Percentiles rank a stretch among this genome's conserved stretches.
Conservation (phyloP, 108 stramenopile species). For the Skeletonema marinoi region DNA sequence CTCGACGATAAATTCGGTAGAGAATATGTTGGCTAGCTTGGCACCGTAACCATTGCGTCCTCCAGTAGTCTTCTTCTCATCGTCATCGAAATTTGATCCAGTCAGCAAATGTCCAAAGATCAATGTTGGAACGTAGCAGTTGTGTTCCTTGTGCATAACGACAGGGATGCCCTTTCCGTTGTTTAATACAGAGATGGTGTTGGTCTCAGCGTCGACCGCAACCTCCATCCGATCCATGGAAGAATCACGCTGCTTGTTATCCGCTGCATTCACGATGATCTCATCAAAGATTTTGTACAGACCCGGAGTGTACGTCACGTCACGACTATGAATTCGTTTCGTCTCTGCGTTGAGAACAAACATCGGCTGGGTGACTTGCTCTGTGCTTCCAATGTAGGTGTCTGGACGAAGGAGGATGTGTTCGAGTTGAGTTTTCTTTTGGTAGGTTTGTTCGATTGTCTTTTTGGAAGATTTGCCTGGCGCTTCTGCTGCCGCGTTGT, state of each 20-base stretch:
- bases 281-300: conserved; percentile 99
- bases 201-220: conserved; percentile 62
- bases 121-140: conserved; percentile 92
- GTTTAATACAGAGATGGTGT: conserved; percentile 95
- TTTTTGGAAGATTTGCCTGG: conserved; percentile 22
- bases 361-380: conserved; percentile 87
- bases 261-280: conserved; percentile 99
- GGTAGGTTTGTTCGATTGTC: conserved; percentile 88
- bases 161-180: conserved; percentile 92
- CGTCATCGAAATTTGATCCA: conserved; percentile 97
- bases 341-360: conserved; percentile 80
- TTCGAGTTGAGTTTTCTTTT: conserved; percentile 95
- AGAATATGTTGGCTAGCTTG: conserved; percentile 99
- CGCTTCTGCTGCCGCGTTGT: not conserved
- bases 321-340: conserved; percentile 70
- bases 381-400: conserved; percentile 95
- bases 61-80: conserved; percentile 97
- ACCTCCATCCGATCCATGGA: conserved; percentile 96
- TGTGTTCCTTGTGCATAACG: conserved; percentile 78
- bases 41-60: conserved; percentile 99
- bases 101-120: conserved; percentile 91
- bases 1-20: conserved; percentile 85
- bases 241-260: conserved; percentile 99
- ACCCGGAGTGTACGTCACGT: conserved; percentile 94
- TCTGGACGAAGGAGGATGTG: conserved; percentile 96